Evolutionary conservation across 140 eudicot species (phyloP), one percentile per base, ranked within the genome.

Genomic region (Erigeron philadelphicus): DNA sequence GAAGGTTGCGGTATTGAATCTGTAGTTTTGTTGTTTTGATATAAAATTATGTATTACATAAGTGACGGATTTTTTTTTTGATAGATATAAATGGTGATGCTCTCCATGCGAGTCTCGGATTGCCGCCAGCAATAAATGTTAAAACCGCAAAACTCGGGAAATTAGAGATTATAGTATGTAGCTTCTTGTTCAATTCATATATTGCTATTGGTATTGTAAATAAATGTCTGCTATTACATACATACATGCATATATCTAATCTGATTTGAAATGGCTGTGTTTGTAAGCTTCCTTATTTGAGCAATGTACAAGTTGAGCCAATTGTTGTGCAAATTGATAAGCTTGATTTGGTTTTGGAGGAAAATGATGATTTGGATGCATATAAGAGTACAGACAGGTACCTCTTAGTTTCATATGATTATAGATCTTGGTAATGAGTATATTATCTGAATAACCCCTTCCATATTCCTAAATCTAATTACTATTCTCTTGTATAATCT

Each of bases 1-100:
- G 41, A 8, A 13, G 25, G 8, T 21, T 35, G n/a, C 8, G 48
- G 66, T 60, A 35, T 12, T 60, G 44, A 3, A 35, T 60, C 31
- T 11, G 2, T 60, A 40, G 12, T 61, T n/a, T 61, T 68, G 54
- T n/a, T 38, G 38, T 5, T 73, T 73, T 55, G 54, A 19, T 79
- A 31, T 8, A 12, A 25, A 66, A 41, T 61, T 75, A 9, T 38
- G 31, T 84, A 4, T 45, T 23, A 18, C 48, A 61, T 68, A 52
- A 62, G 62, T 49, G 49, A 8, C 7, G 48, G 64, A 56, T 80
- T 64, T 46, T 23, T 23, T 31, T 52, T 78, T 67, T 82, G 71
- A 67, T 74, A 93, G 98, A 93, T 83, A 86, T 93, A 71, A 76
- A 87, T 67, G 96, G 98, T 12, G 96, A 89, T 74, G 98, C 96